A percentile compares a stretch with the other conserved stretches of the same genome.
Evolutionary conservation across 73 alveolate species (phyloP).

Genomic region (Tetrahymena elliotti): DNA sequence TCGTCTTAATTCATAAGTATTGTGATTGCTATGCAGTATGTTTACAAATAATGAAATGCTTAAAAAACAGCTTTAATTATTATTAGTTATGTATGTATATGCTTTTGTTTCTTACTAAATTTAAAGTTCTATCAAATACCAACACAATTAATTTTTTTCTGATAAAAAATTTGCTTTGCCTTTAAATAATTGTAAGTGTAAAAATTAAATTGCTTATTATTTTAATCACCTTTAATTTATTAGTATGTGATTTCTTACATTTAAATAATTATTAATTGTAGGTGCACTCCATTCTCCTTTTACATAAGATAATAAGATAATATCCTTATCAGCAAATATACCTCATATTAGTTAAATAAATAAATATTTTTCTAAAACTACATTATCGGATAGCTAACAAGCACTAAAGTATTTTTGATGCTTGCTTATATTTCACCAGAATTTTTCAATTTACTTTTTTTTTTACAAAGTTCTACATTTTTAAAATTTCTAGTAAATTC

Average conservation of each 20-base stretch:
- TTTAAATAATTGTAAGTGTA: neutral
- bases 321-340: neutral
- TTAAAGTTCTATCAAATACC: neutral
- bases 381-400: too few species aligned
- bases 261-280: too few species aligned
- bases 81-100: too few species aligned
- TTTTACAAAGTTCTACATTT: neutral
- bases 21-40: too few species aligned
- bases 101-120: neutral
- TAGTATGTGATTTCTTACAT: too few species aligned
- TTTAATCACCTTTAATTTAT: neutral
- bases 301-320: neutral
- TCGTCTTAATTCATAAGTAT: neutral
- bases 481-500: neutral
- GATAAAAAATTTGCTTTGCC: neutral
- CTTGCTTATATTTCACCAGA: neutral
- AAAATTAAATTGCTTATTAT: neutral
- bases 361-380: neutral
- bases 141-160: neutral
- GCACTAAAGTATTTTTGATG: neutral
- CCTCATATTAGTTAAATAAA: neutral
- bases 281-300: neutral
- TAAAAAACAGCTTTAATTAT: too few species aligned
- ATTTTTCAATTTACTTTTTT: neutral
- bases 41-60: too few species aligned